These are phyloP conservation scores for Amaranthus hypochondriacus DNA, from an alignment of 148 eudicot species.

Conservation along the genomic window DNA sequence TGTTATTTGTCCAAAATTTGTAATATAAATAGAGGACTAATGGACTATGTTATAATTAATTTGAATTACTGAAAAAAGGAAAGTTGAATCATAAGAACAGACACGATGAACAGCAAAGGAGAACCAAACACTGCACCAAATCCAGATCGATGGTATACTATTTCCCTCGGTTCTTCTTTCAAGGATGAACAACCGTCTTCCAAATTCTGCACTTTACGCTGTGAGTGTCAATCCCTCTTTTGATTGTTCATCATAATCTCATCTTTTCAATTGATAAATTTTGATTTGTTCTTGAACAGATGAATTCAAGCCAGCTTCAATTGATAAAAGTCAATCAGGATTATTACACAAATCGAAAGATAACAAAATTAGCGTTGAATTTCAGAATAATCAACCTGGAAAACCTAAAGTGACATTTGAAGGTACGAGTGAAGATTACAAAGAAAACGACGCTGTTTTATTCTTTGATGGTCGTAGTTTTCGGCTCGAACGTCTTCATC, in stretches of 20 bases:
- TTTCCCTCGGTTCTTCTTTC: slow-evolving; percentile 86
- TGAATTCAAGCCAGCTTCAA: slow-evolving; percentile 94
- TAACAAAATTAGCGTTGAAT: slow-evolving; percentile 73
- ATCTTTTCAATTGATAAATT: not conserved
- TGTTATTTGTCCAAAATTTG: no score
- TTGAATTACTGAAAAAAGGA: no score
- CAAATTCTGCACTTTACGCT: slow-evolving; percentile 87
- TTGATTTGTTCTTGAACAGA: slow-evolving; percentile 34
- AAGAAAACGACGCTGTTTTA: slow-evolving; percentile 88
- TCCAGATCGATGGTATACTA: slow-evolving; percentile 74
- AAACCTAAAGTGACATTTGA: slow-evolving; percentile 80
- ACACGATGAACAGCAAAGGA: slow-evolving; percentile 29
- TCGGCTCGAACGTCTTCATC: slow-evolving; percentile 77
- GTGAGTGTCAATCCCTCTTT: slow-evolving; percentile 27
- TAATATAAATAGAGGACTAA: no score
- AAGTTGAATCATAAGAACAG: no score
- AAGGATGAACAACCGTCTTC: slow-evolving; percentile 71
- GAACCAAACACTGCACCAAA: slow-evolving; percentile 68
- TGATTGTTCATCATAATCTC: not conserved
- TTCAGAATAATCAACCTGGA: slow-evolving; percentile 67
- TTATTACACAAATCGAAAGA: slow-evolving; percentile 69
- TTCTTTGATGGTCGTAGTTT: slow-evolving; percentile 74
- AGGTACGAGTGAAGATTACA: slow-evolving; percentile 78
- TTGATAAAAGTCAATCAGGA: slow-evolving; percentile 82
- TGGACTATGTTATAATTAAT: no score